phyloP scores from a whole-genome alignment of 768 basidiomycete species.

The Phaffia tasmanica region DNA sequence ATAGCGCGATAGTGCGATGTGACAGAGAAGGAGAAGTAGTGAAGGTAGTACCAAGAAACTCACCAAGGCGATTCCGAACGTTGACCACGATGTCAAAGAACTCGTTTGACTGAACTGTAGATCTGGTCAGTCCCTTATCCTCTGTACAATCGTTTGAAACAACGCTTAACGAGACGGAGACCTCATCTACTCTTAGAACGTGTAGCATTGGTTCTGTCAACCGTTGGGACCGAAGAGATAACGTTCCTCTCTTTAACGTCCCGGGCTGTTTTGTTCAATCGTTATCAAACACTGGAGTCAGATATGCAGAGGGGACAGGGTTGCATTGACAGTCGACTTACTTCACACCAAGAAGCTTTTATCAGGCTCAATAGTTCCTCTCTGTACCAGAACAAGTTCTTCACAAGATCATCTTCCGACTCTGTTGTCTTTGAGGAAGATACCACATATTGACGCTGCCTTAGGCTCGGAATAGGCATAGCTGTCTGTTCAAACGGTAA shows the following conservation, averaged over 20 bases:
- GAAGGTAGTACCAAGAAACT: conserved; percentile 28
- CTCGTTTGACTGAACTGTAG: conserved; percentile 25
- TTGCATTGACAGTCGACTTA: conserved; percentile 36
- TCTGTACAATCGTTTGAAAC: background rate
- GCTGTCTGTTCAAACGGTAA: conserved; percentile 52
- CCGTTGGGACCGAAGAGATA: conserved; percentile 65
- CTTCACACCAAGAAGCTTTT: conserved; percentile 74
- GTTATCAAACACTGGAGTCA: background rate
- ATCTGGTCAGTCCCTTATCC: background rate
- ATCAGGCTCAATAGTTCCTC: conserved; percentile 68
- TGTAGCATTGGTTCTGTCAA: conserved; percentile 72
- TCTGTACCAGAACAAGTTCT: conserved; percentile 90
- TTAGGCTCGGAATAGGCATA: conserved; percentile 66
- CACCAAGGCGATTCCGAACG: conserved; percentile 31
- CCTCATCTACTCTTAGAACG: conserved; percentile 56
- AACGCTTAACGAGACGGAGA: conserved; percentile 29
- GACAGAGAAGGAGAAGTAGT: conserved; percentile 28
- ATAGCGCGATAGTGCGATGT: conserved; percentile 24
- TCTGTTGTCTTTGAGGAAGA: conserved; percentile 55
- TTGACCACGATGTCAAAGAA: conserved; percentile 30
- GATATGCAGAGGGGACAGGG: background rate
- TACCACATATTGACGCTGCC: conserved; percentile 83
- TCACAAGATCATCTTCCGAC: conserved; percentile 45
- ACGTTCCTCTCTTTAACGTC: conserved; percentile 60
- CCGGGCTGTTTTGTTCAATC: conserved; percentile 49